A percentile compares a stretch with the other conserved stretches of the same genome.
Evolutionary conservation across 2,329 filamentous ascomycete genomes (phyloP).

Genomic region (Fusarium nurragi): DNA sequence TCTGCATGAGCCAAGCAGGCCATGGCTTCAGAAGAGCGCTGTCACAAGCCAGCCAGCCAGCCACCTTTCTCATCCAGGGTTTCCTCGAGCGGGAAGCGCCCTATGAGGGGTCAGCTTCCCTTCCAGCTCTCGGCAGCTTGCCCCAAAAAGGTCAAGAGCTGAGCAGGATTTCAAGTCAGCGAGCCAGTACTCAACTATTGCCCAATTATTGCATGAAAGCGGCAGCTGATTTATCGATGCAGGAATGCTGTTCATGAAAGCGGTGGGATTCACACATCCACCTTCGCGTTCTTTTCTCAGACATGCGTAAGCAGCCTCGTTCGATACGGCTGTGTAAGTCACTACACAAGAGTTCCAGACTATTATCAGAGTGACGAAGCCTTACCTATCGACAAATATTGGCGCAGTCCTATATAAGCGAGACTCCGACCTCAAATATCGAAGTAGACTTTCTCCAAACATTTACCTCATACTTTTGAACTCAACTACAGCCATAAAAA

Average conservation of each 20-base stretch:
- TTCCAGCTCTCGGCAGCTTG: no score
- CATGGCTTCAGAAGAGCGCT: neutral
- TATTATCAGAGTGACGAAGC: no score
- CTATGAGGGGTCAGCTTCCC: no score
- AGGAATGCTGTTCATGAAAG: neutral
- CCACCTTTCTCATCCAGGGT: no score
- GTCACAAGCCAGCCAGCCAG: no score
- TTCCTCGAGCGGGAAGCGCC: no score
- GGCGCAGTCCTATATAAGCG: neutral
- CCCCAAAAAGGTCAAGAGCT: no score
- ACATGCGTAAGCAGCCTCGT: neutral
- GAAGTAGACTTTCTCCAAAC: neutral
- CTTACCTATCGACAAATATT: neutral
- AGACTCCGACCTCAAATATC: neutral
- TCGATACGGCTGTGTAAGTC: neutral
- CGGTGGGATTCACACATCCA: neutral
- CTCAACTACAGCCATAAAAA: neutral
- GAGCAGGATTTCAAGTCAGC: neutral
- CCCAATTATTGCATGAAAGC: neutral
- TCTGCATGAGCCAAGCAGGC: no score
- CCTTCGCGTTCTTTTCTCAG: accelerated
- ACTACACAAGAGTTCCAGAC: no score
- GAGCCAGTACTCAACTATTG: no score
- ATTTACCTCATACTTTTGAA: neutral
- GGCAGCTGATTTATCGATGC: neutral